phyloP scores from a whole-genome alignment of 768 basidiomycete species.

The Lyophyllum shimeji region DNA sequence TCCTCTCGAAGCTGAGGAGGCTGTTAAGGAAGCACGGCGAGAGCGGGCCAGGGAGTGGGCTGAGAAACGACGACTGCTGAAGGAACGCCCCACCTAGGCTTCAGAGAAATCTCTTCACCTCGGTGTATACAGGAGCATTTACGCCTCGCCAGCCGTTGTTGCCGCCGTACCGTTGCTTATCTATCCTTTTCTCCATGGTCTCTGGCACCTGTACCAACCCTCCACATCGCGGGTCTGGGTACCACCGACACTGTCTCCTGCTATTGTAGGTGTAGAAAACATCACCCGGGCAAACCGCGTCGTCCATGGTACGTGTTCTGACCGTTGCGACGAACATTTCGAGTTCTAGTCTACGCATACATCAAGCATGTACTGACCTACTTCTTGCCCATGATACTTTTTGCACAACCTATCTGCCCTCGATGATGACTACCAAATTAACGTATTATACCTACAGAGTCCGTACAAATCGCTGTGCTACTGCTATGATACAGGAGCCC shows the following conservation, averaged over 20 bases:
- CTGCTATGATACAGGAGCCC: no score
- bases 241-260: background rate
- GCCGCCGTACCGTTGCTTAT: no score
- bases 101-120: background rate
- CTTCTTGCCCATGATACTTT: no score
- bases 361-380: background rate
- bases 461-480: background rate
- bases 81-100: background rate
- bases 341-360: background rate
- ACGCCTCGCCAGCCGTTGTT: no score
- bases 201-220: no score
- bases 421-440: background rate
- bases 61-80: conserved; percentile 41
- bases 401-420: background rate
- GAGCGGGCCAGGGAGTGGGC: conserved; percentile 60
- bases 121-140: no score
- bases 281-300: conserved; percentile 6
- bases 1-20: conserved; percentile 13
- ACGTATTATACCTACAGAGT: background rate
- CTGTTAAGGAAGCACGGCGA: conserved; percentile 48
- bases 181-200: no score
- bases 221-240: no score
- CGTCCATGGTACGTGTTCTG: conserved; percentile 15
- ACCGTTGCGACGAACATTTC: background rate
- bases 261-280: conserved; percentile 16